These are phyloP conservation scores for Boeremia exigua DNA, from an alignment of 2,329 filamentous ascomycete species.

Conservation along the genomic window DNA sequence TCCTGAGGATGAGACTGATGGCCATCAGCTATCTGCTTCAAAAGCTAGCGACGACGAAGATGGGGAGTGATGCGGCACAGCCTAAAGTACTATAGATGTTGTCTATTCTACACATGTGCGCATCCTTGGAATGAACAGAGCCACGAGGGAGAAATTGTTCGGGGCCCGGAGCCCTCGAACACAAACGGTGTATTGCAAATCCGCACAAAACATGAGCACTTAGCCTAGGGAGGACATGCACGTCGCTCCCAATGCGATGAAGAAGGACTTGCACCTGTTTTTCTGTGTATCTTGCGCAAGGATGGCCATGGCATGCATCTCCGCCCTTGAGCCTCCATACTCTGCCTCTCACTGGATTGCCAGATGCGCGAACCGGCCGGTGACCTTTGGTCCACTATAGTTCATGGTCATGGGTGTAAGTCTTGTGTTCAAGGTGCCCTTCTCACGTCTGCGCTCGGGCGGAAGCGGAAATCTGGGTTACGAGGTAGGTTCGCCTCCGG, in stretches of 20 bases:
- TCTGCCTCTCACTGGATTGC: background rate
- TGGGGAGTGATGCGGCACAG: constrained; percentile 1
- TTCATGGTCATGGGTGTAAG: no score
- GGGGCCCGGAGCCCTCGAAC: background rate
- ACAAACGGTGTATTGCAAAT: background rate
- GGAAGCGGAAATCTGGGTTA: no score
- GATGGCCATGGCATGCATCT: background rate
- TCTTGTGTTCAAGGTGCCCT: no score
- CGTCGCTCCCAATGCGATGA: background rate
- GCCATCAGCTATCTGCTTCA: constrained; percentile 5
- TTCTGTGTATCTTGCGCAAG: background rate
- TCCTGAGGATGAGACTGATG: background rate
- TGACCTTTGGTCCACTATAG: background rate
- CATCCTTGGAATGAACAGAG: background rate
- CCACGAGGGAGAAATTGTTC: background rate
- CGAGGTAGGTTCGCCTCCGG: no score
- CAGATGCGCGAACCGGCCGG: background rate
- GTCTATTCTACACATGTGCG: background rate
- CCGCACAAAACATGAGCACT: background rate
- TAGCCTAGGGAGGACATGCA: background rate
- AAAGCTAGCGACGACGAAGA: constrained; percentile 13
- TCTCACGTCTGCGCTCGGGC: no score
- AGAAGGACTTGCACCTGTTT: background rate
- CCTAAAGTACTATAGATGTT: background rate
- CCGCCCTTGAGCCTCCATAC: background rate